Evolutionary conservation across 352 stramenopile genomes (phyloP), one percentile per base, ranked within the genome.

Genomic region (Blastocystis sp.): DNA sequence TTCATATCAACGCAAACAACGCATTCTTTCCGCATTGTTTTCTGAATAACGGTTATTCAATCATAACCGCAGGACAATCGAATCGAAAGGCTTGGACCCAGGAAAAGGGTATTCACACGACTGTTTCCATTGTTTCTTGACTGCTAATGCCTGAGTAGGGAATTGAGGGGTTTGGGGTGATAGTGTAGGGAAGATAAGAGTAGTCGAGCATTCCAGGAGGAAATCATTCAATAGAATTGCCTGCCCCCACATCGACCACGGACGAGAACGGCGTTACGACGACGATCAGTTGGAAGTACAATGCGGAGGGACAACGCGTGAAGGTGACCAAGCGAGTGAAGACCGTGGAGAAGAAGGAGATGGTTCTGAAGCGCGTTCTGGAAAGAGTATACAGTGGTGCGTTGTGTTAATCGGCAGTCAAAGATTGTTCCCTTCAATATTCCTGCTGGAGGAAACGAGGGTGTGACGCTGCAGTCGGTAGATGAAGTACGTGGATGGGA

Each of bases 241-340:
- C 74, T 21, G 51, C n/a, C 26, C 65, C 50, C 3, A 67, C 19
- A 41, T 33, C 67, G 26, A 67, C 26, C 19, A 69, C 66, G n/a
- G 74, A 85, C 66, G 74, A 85, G 51, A 69, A 85, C 50, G 74
- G 74, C 33, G 70, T 85, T n/a, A 66, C 39, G 26, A 85, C 74
- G 10, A 69, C 70, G n/a, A 39, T 37, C 24, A 85, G 74, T 31
- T 85, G 45, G 26, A 85, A 85, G 74, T 85, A 62, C 31, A 62
- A 62, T 50, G n/a, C 35, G 19, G 60, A 69, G 29, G 19, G 55
- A 3, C 45, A 85, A 31, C 45, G 29, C 21, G 55, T 85, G 29
- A 85, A 85, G 74, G 55, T 63, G 6, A 85, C 61, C 16, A 61
- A 59, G 45, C 55, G 31, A 41, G 35, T 69, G 4, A 35, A 63